Conservation (phyloP, 768 basidiomycete species). For the Ramaria rubella region DNA sequence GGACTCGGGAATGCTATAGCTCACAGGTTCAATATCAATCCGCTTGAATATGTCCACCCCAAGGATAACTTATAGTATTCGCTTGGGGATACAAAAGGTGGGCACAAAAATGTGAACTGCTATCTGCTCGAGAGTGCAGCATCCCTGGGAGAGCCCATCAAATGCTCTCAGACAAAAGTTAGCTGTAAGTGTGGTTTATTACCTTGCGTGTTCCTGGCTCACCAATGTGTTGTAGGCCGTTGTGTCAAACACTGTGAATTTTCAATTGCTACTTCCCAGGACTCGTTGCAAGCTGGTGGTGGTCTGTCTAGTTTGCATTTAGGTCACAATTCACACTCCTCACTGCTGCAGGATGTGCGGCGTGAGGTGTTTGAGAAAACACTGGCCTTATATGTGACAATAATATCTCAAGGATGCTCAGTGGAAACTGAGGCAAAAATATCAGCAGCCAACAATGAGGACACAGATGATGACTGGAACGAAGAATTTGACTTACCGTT, state of each 20-base stretch:
- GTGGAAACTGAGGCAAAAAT: background rate
- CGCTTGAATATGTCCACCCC: background rate
- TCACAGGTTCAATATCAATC: background rate
- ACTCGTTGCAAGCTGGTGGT: background rate
- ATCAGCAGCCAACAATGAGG: background rate
- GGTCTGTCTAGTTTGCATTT: too few relatives aligned
- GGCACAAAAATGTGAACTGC: background rate
- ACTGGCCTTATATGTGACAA: conserved; percentile 17
- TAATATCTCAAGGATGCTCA: conserved; percentile 16
- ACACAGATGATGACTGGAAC: conserved; percentile 4
- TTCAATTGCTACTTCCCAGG: background rate
- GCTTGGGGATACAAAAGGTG: background rate
- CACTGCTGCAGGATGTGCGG: background rate
- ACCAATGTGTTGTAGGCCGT: background rate
- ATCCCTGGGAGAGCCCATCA: background rate
- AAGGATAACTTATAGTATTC: conserved; percentile 4
- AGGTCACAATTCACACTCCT: too few relatives aligned
- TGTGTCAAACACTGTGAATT: background rate
- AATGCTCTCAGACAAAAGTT: background rate
- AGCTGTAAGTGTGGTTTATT: background rate
- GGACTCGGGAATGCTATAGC: background rate
- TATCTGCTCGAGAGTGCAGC: background rate
- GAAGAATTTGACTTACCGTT: background rate
- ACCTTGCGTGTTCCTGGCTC: too few relatives aligned
- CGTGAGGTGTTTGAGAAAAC: conserved; percentile 20